phyloP scores from a whole-genome alignment of 768 basidiomycete species.

The Boletus eberwhitei region DNA sequence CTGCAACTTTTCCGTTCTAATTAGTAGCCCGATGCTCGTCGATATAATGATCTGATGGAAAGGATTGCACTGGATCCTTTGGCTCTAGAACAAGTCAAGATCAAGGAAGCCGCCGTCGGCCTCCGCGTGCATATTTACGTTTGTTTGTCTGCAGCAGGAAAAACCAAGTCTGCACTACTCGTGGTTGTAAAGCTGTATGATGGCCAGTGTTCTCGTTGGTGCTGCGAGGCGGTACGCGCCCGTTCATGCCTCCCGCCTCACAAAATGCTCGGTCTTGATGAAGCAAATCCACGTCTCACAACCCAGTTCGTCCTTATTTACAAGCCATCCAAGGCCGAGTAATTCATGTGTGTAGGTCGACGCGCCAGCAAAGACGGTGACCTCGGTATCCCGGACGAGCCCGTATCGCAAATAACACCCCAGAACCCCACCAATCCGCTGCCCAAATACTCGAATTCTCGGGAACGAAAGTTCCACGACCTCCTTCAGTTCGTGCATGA shows the following conservation, averaged over 20 bases:
- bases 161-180: background rate
- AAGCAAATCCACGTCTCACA: slow-evolving; percentile 21
- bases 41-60: background rate
- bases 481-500: slow-evolving; percentile 28
- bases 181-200: background rate
- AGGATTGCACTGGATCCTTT: background rate
- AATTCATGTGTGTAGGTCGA: slow-evolving; percentile 15
- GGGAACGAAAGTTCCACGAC: slow-evolving; percentile 23
- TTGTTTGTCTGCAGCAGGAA: slow-evolving; percentile 4
- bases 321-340: background rate
- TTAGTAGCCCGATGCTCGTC: background rate
- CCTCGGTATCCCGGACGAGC: slow-evolving; percentile 8
- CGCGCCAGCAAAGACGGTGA: slow-evolving; percentile 6
- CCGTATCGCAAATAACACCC: background rate
- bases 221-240: slow-evolving; percentile 11
- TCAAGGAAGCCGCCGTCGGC: background rate
- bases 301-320: slow-evolving; percentile 19
- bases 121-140: slow-evolving; percentile 3
- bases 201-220: slow-evolving; percentile 15
- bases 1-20: background rate
- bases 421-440: background rate
- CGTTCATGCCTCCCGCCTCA: background rate
- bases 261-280: slow-evolving; percentile 2
- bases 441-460: background rate
- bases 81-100: background rate